These are phyloP conservation scores for Nicotiana benthamiana DNA, from an alignment of 257 asterid species.

Conservation along the genomic window DNA sequence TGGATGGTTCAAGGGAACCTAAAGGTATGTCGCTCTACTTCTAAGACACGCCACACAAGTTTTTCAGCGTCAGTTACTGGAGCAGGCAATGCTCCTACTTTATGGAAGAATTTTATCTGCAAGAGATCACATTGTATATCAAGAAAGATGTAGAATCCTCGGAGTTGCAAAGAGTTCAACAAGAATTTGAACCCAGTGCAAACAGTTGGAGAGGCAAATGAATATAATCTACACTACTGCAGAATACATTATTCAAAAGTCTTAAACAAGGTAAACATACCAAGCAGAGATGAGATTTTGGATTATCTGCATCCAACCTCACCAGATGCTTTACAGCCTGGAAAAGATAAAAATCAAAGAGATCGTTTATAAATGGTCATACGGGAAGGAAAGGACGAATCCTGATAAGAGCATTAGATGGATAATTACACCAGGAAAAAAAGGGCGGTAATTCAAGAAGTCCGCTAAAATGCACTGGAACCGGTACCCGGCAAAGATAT, in stretches of 20 bases:
- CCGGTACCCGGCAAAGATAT: neutral
- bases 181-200: neutral
- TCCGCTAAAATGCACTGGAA: neutral
- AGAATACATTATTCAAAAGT: neutral
- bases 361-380: neutral
- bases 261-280: slow-evolving; percentile 34
- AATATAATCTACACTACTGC: neutral
- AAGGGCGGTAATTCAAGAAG: neutral
- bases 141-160: neutral
- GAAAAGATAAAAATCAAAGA: slow-evolving; percentile 15
- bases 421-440: neutral
- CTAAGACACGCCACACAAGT: slow-evolving; percentile 71
- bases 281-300: slow-evolving; percentile 82
- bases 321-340: slow-evolving; percentile 84
- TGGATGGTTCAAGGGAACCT: slow-evolving; percentile 39
- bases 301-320: slow-evolving; percentile 67
- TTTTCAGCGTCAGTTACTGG: slow-evolving; percentile 70
- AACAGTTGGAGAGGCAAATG: neutral
- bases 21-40: slow-evolving; percentile 66
- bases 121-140: slow-evolving; percentile 6
- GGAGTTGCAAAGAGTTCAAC: neutral
- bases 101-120: slow-evolving; percentile 77
- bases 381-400: neutral
- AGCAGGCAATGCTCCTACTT: slow-evolving; percentile 62
- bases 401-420: neutral